A percentile compares a stretch with the other conserved stretches of the same genome.
These are phyloP conservation scores for Trichophyton schoenleinii DNA, from an alignment of 2,329 filamentous ascomycete species.

Conservation along the genomic window DNA sequence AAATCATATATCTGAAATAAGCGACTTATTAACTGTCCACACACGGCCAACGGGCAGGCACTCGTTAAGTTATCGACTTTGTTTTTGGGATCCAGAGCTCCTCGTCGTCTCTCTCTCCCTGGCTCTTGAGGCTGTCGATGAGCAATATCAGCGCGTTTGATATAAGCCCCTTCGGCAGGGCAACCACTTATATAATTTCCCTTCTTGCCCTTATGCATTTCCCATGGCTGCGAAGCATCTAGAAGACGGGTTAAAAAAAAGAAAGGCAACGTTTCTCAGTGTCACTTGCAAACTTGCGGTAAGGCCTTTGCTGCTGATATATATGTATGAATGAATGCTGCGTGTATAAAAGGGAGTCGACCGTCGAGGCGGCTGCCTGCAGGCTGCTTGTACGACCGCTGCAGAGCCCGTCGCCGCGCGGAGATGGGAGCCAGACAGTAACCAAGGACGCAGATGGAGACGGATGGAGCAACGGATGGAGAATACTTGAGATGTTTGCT, in stretches of 20 bases:
- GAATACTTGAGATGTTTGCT: neutral
- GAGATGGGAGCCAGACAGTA: neutral
- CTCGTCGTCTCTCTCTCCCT: too few species aligned
- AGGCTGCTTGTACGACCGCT: neutral
- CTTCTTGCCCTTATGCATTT: neutral
- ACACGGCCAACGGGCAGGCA: neutral
- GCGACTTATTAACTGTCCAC: neutral
- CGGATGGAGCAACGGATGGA: too few species aligned
- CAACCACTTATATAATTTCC: slow-evolving; percentile 3
- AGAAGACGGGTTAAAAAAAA: neutral
- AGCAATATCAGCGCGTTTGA: neutral
- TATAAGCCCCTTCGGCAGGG: neutral
- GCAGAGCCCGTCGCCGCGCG: neutral
- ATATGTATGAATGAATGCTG: neutral
- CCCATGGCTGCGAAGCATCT: neutral
- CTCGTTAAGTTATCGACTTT: neutral
- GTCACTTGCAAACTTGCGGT: neutral
- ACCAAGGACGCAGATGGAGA: too few species aligned
- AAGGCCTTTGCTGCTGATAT: neutral
- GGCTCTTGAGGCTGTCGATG: neutral
- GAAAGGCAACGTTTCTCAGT: neutral
- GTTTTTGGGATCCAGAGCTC: neutral
- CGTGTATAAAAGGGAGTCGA: neutral
- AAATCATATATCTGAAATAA: neutral
- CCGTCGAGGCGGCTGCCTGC: neutral